Evolutionary conservation across 495 filamentous ascomycete genomes (phyloP).

Genomic region (Penicillium waksmanii): DNA sequence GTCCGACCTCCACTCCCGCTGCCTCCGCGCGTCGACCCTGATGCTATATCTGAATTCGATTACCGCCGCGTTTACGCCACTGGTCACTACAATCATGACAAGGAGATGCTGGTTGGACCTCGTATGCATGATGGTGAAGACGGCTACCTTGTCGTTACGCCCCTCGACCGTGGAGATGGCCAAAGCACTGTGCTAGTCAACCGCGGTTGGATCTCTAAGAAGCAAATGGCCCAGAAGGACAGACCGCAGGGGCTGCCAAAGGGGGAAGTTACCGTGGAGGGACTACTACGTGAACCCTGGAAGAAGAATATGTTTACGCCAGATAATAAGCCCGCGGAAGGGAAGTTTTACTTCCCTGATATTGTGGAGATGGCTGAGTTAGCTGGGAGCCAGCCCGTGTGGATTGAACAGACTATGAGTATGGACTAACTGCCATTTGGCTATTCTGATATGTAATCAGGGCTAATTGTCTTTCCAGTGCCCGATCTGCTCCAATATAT

Average conservation of each 20-base stretch:
- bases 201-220: slow-evolving; percentile 86
- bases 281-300: slow-evolving; percentile 85
- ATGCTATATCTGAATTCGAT: slow-evolving; percentile 84
- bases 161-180: slow-evolving; percentile 71
- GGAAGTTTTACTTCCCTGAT: slow-evolving; percentile 94
- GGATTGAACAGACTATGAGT: slow-evolving; percentile 98
- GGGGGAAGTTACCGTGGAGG: slow-evolving; percentile 76
- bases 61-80: slow-evolving; percentile 82
- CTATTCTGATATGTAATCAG: slow-evolving; percentile 15
- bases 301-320: slow-evolving; percentile 98
- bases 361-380: slow-evolving; percentile 88
- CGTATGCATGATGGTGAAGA: slow-evolving; percentile 86
- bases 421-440: slow-evolving; percentile 17
- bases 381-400: slow-evolving; percentile 83
- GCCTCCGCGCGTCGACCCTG: slow-evolving; percentile 78
- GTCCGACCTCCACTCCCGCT: slow-evolving; percentile 84
- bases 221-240: slow-evolving; percentile 62
- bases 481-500: slow-evolving; percentile 74
- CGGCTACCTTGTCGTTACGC: slow-evolving; percentile 89
- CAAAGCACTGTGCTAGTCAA: slow-evolving; percentile 77
- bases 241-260: slow-evolving; percentile 61
- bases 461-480: slow-evolving; percentile 49
- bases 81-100: slow-evolving; percentile 78
- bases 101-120: slow-evolving; percentile 94
- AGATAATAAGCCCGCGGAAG: slow-evolving; percentile 76